Evolutionary conservation across 371 early-diverging fungal genomes (phyloP).

Genomic region (Mucor velutinosus): DNA sequence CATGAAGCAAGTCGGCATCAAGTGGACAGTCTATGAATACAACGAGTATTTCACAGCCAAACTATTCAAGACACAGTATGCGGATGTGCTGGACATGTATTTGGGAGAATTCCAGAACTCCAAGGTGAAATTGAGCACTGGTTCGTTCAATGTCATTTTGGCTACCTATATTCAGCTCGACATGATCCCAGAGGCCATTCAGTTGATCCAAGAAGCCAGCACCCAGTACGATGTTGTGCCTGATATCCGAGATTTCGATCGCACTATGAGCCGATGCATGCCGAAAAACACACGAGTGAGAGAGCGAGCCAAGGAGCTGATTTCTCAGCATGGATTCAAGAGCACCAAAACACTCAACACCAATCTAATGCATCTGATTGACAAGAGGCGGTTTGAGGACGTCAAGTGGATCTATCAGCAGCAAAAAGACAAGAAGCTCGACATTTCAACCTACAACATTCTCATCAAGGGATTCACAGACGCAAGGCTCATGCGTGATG

Average conservation of each 20-base stretch:
- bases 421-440: constrained; percentile 19
- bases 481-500: constrained; percentile 27
- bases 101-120: constrained; percentile 4
- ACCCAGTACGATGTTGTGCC: constrained; percentile 23
- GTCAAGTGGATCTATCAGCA: constrained; percentile 26
- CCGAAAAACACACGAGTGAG: constrained; percentile 27
- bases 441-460: constrained; percentile 36
- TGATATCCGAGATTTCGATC: constrained; percentile 39
- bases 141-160: constrained; percentile 44
- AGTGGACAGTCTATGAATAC: constrained; percentile 42
- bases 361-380: constrained; percentile 37
- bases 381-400: constrained; percentile 22
- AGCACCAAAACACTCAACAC: constrained; percentile 28
- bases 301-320: constrained; percentile 28
- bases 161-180: constrained; percentile 42
- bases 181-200: constrained; percentile 30
- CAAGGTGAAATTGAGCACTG: constrained; percentile 22
- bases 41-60: constrained; percentile 48
- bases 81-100: constrained; percentile 38
- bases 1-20: constrained; percentile 34
- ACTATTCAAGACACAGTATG: constrained; percentile 37
- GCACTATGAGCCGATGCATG: constrained; percentile 44
- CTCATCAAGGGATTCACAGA: constrained; percentile 42
- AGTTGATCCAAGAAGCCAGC: constrained; percentile 31
- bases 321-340: constrained; percentile 24